Percentiles rank a stretch among this genome's conserved stretches.
Evolutionary conservation across 495 filamentous ascomycete genomes (phyloP).

Genomic region (Aspergillus mulundensis): DNA sequence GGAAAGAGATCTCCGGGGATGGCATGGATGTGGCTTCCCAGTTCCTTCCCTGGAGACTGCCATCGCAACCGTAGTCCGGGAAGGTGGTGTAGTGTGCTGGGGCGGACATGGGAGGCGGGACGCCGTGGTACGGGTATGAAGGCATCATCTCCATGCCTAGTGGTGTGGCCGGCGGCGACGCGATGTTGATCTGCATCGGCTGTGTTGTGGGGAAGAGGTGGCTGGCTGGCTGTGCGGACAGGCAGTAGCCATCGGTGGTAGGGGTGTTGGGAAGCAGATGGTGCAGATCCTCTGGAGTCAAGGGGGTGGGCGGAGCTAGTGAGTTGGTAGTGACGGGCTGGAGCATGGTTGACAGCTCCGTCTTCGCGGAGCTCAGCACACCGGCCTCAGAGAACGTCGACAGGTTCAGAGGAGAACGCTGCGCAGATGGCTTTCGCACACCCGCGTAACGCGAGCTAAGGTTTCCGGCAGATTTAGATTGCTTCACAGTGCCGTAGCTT

Average conservation of each 20-base stretch:
- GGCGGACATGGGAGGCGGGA: slow-evolving; percentile 43
- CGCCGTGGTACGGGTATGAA: slow-evolving; percentile 35
- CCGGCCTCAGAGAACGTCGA: slow-evolving; percentile 46
- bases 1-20: slow-evolving; percentile 36
- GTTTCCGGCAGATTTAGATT: slow-evolving; percentile 51
- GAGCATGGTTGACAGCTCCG: slow-evolving; percentile 34
- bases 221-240: slow-evolving; percentile 36
- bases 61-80: slow-evolving; percentile 35
- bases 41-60: slow-evolving; percentile 33
- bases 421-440: slow-evolving; percentile 48
- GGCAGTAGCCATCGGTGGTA: slow-evolving; percentile 37
- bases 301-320: slow-evolving; percentile 44
- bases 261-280: slow-evolving; percentile 40
- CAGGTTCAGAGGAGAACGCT: slow-evolving; percentile 52
- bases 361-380: slow-evolving; percentile 36
- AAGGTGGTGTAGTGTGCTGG: slow-evolving; percentile 43
- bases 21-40: slow-evolving; percentile 42
- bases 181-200: slow-evolving; percentile 44
- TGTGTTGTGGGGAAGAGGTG: slow-evolving; percentile 41
- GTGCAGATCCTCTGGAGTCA: slow-evolving; percentile 45
- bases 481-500: slow-evolving; percentile 41
- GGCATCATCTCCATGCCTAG: slow-evolving; percentile 37
- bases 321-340: slow-evolving; percentile 37
- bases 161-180: slow-evolving; percentile 46
- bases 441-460: slow-evolving; percentile 49